Evolutionary conservation across 1,284 basidiomycete genomes (phyloP), one percentile per base, ranked within the genome.

Genomic region (Cutaneotrichosporon daszewskae): DNA sequence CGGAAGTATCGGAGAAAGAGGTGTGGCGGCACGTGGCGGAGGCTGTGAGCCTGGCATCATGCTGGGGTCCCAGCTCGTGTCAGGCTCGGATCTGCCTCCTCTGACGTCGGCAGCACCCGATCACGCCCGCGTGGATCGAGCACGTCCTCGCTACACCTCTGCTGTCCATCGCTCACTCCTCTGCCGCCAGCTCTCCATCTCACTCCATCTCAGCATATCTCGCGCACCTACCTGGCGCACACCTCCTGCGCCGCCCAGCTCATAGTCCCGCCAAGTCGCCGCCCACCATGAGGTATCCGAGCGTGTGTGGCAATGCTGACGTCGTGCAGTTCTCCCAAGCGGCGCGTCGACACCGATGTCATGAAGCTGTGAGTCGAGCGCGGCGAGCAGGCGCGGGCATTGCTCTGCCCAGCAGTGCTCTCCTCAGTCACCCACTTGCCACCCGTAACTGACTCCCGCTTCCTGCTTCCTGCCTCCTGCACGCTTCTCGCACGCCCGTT

Each of bases 261-360:
- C 35, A 11, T 26, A 18, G 25, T 14, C 35, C n/a, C n/a, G 26
- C 17, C 12, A 10, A 40, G 17, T 35, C 38, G 13, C 29, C 32
- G 27, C 36, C 41, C 50, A 53, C 35, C 49, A 56, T 56, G 54
- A 68, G 62, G 65, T 66, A 22, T 43, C 36, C 32, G 14, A 29
- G 33, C 32, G 22, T n/a, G n/a, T 10, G 26, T 9, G 24, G 19
- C 12, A 31, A 14, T 45, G 35, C 47, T 50, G 34, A 47, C 42
- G 5, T 13, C 33, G 32, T 64, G 78, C 77, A 81, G 77, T 62
- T 81, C 82, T 32, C 81, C 82, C 46, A 96, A 91, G 74, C 85
- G 94, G 55, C 84, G 94, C 49, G 94, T 96, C 69, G 94, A 98
- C 74, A 97, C 91, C 40, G 94, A 98, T 77, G 91, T 98, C 46